Base-by-base conservation (phyloP, 2,329 filamentous ascomycete genomes). In the Arthrobotrys sinensis region DNA sequence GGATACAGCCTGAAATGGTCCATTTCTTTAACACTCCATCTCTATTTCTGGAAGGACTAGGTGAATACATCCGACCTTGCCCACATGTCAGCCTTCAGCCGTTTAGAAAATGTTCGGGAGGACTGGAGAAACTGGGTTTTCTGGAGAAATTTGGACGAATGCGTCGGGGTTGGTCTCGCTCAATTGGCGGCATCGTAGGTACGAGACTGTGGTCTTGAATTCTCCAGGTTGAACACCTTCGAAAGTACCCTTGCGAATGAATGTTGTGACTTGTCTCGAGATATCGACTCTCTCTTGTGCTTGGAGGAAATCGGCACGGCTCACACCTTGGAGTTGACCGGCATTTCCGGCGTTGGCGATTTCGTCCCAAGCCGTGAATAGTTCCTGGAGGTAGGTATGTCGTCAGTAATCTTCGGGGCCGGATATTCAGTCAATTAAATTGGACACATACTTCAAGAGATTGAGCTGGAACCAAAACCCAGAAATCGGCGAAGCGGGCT, bases 401-500 rank as follows among this genome's bases (percentile, higher is more conserved):
- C 10, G 36, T 28, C 4, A 28, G 24, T 28, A 28, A 28, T 28
- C 24, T 28, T 28, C 55, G 55, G 55, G 50, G 45, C n/a, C 12
- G 19, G 21, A 38, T 38, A 14, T 4, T 4, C 4, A 28, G 24
- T 28, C 24, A 28, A 28, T 43, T n/a, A 2, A 52, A 11, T 19
- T 45, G 7, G 57, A 16, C 7, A 21, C 69, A 32, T 60, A 75
- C 71, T 50, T 76, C 32, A 32, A 69, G 4, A 19, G 46, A 64
- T 36, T 76, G 64, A 43, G 28, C 24, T 63, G 72, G 72, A 24
- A 76, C 64, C n/a, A 76, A 52, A 46, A 69, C 64, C 45, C 43
- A 76, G 55, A 76, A 76, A 14, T 76, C 72, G 32, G 72, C 72
- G 65, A 76, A 76, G 6, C 64, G 72, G 14, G 55, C 48, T 19